Base-by-base conservation (phyloP, 306 rosid species). In the Casuarina cunninghamiana region DNA sequence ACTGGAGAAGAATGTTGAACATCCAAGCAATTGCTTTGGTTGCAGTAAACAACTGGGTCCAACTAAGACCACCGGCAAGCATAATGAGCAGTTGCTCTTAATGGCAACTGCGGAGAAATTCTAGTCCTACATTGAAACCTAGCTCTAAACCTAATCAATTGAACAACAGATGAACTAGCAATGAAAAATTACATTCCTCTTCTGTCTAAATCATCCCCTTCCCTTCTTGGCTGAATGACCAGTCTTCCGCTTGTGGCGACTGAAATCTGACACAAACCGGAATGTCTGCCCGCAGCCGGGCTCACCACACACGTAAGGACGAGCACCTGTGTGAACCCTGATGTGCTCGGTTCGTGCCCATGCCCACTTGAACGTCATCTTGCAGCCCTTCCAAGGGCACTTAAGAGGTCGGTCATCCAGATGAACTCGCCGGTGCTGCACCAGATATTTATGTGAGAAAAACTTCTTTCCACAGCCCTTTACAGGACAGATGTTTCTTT, bases 331-430 rank as follows among this genome's bases (percentile, higher is more conserved):
- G 83, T 96, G 99, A 75, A 96, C 98, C 78, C 99, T 87, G 70
- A 96, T 91, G 87, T 96, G 99, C 72, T 96, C 99, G 0, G 99
- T 96, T 54, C 97, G 96, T 57, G 99, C 98, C 99, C 99, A 93
- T 46, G 99, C 94, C 99, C 98, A 93, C 86, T 96, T 96, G 92
- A 96, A 96, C 50, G 92, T 91, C 99, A 93, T 96, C 94, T 93
- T 93, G 96, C 99, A 96, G 75, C 99, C 99, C 89, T 88, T 96
- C 99, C 99, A 96, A 32, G 98, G 98, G 75, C 99, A 96, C 89
- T 83, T 83, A 69, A 96, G 88, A 72, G 99, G 99, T 41, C 97
- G 97, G 38, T 96, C 99, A 75, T 96, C 99, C 84, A 83, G 71
- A 48, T 96, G 99, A 67, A 96, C 99, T 69, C 98, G 89, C 1